A percentile compares a stretch with the other conserved stretches of the same genome.
Conservation (phyloP, 192 early-diverging fungal species). For the Coemansia sp. region DNA sequence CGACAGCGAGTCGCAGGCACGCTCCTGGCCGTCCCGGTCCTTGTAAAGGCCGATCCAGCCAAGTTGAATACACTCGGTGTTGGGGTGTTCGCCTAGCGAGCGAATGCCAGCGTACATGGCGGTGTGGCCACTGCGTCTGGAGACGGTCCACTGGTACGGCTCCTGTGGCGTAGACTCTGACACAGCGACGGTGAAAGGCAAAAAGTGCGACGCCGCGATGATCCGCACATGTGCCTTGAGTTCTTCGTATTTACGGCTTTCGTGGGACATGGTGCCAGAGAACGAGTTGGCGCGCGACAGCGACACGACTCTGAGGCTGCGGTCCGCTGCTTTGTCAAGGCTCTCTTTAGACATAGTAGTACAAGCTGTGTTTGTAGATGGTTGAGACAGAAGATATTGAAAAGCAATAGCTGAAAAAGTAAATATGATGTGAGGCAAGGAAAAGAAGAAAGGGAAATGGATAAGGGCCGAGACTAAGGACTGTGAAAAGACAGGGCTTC, state of each 20-base stretch:
- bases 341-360: constrained; percentile 22
- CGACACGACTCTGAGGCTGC: constrained; percentile 35
- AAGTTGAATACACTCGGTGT: constrained; percentile 65
- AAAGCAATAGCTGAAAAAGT: not conserved
- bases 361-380: constrained; percentile 3
- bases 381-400: not conserved
- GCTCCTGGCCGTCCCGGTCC: constrained; percentile 60
- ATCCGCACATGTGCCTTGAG: constrained; percentile 38
- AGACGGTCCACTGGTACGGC: constrained; percentile 56
- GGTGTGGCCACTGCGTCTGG: constrained; percentile 74
- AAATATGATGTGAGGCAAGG: not conserved
- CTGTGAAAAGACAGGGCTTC: not conserved
- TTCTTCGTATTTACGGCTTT: constrained; percentile 20
- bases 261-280: constrained; percentile 23
- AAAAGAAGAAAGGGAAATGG: not conserved
- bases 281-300: constrained; percentile 40
- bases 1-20: constrained; percentile 55
- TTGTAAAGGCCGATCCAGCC: constrained; percentile 70
- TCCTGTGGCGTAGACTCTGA: constrained; percentile 39
- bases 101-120: constrained; percentile 86
- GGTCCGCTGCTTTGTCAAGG: constrained; percentile 39
- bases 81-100: constrained; percentile 58
- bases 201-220: constrained; percentile 53
- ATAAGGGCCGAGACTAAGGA: not conserved
- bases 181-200: constrained; percentile 46